These are phyloP conservation scores for Amauroascus verrucosus DNA, from an alignment of 2,329 filamentous ascomycete species.

Conservation along the genomic window DNA sequence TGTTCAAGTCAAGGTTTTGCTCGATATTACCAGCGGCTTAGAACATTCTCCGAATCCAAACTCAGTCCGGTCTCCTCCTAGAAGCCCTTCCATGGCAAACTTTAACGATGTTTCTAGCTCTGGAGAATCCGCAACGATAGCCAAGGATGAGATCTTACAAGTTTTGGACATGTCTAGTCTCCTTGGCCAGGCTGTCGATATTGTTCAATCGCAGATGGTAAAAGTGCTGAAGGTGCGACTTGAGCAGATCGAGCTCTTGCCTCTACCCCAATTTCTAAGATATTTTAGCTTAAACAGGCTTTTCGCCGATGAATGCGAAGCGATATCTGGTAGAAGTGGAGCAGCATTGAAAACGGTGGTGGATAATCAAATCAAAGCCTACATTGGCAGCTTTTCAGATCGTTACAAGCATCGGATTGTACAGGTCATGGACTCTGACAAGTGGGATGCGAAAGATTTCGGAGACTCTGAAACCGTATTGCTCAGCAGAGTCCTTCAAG, in stretches of 20 bases:
- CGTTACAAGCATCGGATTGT: slow-evolving; percentile 48
- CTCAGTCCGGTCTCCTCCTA: slow-evolving; percentile 36
- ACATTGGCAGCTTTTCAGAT: slow-evolving; percentile 49
- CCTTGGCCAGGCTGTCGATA: slow-evolving; percentile 56
- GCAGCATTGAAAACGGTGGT: slow-evolving; percentile 50
- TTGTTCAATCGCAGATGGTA: slow-evolving; percentile 53
- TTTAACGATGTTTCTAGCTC: slow-evolving; percentile 34
- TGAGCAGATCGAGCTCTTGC: slow-evolving; percentile 48
- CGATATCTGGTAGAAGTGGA: slow-evolving; percentile 53
- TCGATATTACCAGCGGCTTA: slow-evolving; percentile 69
- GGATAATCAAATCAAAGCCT: slow-evolving; percentile 53
- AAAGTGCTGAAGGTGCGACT: slow-evolving; percentile 55
- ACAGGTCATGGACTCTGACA: slow-evolving; percentile 50
- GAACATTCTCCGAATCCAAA: slow-evolving; percentile 6
- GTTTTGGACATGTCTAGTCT: slow-evolving; percentile 56
- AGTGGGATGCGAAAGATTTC: slow-evolving; percentile 57
- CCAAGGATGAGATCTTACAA: slow-evolving; percentile 52
- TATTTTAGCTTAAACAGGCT: slow-evolving; percentile 55
- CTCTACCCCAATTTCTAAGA: slow-evolving; percentile 48
- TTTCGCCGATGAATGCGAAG: slow-evolving; percentile 58
- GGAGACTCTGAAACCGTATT: slow-evolving; percentile 42
- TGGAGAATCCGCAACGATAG: slow-evolving; percentile 23
- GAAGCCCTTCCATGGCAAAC: slow-evolving; percentile 34
- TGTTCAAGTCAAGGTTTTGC: slow-evolving; percentile 84
- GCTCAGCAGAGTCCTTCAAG: slow-evolving; percentile 46